Evolutionary conservation across 2,329 filamentous ascomycete genomes (phyloP), one percentile per base, ranked within the genome.

Genomic region (Colletotrichum cereale): DNA sequence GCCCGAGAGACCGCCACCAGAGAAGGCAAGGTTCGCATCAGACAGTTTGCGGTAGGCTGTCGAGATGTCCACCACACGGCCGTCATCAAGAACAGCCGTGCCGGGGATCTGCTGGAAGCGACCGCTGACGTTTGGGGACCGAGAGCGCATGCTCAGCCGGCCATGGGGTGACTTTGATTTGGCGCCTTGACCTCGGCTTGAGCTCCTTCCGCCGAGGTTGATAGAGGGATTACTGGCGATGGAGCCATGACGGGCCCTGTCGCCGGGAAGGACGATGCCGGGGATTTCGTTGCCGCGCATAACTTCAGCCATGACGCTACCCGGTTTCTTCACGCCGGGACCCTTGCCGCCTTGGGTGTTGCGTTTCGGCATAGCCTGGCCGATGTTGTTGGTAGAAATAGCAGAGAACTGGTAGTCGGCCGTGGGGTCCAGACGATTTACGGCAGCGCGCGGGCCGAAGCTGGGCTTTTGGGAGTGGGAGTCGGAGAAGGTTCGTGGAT

Each of bases 11-110:
- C 85, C 88, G 36, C 92, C 91, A 24, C 89, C 86, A 6, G 91
- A 90, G 38, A 86, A 86, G 4, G 89, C 85, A 53, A 95, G 82
- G 62, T 91, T 90, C 14, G 91, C 91, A 77, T 95, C 91, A 1
- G 92, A 94, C 24, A 95, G 82, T 70, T 89, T 88, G 62, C 91
- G 86, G 77, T 95, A 93, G 5, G 92, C 91, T 73, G 85, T 91
- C 70, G 87, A 89, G 80, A 93, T 88, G 77, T 95, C 91, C 62
- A 94, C 83, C 1, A 88, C 79, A 57, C 88, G 86, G 14, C 89
- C 90, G 65, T 90, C 89, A 52, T 89, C 87, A 4, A 92, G 84
- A 55, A 89, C 84, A 18, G 87, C 78, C 78, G 64, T 73, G 16
- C 73, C 73, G 3, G 73, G 71, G 11, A 73, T 73, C 62, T 68